Evolutionary conservation across 441 rosid species (phyloP), one percentile per base, ranked within the genome.

Genomic region (Populus hybrid): DNA sequence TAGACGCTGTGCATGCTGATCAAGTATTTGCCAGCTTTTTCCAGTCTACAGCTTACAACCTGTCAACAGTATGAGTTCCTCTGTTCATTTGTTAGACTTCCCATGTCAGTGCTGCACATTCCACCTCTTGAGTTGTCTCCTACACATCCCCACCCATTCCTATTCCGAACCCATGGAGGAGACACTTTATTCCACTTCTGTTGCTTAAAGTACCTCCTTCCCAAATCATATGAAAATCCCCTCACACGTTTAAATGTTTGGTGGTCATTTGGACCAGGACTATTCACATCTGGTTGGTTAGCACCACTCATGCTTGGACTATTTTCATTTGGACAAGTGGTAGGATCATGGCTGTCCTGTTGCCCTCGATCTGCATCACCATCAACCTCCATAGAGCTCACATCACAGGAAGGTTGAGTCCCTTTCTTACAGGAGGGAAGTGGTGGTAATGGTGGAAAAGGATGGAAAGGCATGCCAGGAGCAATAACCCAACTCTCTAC

Each of bases 361-460:
- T 72, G 82, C 63, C 54, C 69, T 50, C 78, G 81, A 40, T 78
- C 85, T 26, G 73, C 26, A 69, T 72, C 66, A 50, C 61, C 81
- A 40, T 42, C 59, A 38, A 46, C 69, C 11, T 34, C 72, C 68
- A 74, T 69, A 74, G 83, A 77, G 78, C 74, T 71, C 72, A 23
- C 82, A 74, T 82, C 69, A 73, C 77, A 69, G 46, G 73, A 67
- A 57, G 73, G 50, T 61, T 32, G 23, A 42, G 73, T 72, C 74
- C 85, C 88, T 82, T 84, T 86, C 83, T 73, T 84, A 36, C 77
- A 76, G 34, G 78, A 85, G 76, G 96, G 90, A 76, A 74, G 72
- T 72, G 92, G 90, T 3, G 99, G 99, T 70, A 92, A 80, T 66
- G 99, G 99, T n/a, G 99, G 97, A 83, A 90, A 95, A 26, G 99